Evolutionary conservation across 805 yeast genomes (phyloP).

Genomic region (Candida succiphila): DNA sequence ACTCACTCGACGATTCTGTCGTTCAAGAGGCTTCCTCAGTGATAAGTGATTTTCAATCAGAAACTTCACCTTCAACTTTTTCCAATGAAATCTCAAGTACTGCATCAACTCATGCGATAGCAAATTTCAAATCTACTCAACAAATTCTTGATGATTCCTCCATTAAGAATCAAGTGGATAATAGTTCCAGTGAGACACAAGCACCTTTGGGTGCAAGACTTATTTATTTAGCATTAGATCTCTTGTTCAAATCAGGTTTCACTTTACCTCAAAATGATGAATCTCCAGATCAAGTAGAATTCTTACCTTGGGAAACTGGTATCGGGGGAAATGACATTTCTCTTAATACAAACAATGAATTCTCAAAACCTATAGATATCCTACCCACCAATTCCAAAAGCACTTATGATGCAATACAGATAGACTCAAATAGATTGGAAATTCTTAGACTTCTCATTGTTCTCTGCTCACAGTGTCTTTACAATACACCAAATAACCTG

Average conservation of each 20-base stretch:
- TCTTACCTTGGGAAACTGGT: constrained; percentile 73
- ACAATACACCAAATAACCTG: constrained; percentile 30
- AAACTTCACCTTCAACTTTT: constrained; percentile 10
- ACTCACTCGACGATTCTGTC: constrained; percentile 11
- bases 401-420: constrained; percentile 24
- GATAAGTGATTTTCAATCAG: too few species aligned
- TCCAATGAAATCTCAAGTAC: constrained; percentile 10
- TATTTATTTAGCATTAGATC: constrained; percentile 27
- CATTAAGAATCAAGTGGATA: constrained; percentile 7
- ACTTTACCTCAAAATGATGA: constrained; percentile 26
- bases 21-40: too few species aligned
- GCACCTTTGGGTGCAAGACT: constrained; percentile 28
- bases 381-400: constrained; percentile 5
- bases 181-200: constrained; percentile 2
- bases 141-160: constrained; percentile 8
- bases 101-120: constrained; percentile 10
- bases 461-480: constrained; percentile 53
- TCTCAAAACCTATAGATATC: too few species aligned
- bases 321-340: constrained; percentile 34
- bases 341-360: constrained; percentile 23
- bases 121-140: constrained; percentile 6
- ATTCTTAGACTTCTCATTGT: constrained; percentile 51
- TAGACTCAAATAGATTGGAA: constrained; percentile 62
- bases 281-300: constrained; percentile 13
- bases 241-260: constrained; percentile 50